Evolutionary conservation across 495 filamentous ascomycete species (phyloP), one percentile per base, ranked within the genome.

Genomic region (Podospora tetraspora): DNA sequence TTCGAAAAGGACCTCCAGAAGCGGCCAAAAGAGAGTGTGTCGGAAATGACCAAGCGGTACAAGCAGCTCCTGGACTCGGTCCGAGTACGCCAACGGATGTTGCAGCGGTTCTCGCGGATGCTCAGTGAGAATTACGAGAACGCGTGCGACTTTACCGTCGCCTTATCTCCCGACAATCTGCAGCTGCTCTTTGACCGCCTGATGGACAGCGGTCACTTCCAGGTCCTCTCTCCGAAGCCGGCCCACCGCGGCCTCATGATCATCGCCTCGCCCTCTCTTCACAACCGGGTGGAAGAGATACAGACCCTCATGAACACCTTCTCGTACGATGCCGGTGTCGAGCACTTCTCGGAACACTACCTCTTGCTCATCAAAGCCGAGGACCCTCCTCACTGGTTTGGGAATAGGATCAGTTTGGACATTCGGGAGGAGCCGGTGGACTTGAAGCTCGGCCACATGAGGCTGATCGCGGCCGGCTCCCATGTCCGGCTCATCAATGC

Each of bases 31-130:
- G 92, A 97, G 76, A 90, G 88, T 66, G 88, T 89, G 23, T 80
- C 85, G 11, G 95, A 98, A 64, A 96, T 97, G 88, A 95, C 94
- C 72, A 98, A 93, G 81, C 87, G 95, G 25, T 98, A 97, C 82
- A 98, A 96, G 80, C 91, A 92, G 71, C 91, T 92, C 68, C 78
- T 99, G 8, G 95, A 99, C 78, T 97, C 95, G 2, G 96, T 97
- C 13, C 92, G 95, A 59, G 94, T 97, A 65, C 88, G 95, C 24
- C 96, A 99, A 76, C 84, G 96, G 71, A 98, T 85, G 83, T 73
- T 88, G 61, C 84, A 87, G 70, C 80, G 85, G 32, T 97, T 97
- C 76, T 93, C 92, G 8, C 85, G 92, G 70, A 90, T 96, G 73
- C 82, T 99, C 52, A 92, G 91, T 68, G 90, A 97, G 71, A 85